phyloP scores from a whole-genome alignment of 331 rosid species.

The Prunus yedoensis region DNA sequence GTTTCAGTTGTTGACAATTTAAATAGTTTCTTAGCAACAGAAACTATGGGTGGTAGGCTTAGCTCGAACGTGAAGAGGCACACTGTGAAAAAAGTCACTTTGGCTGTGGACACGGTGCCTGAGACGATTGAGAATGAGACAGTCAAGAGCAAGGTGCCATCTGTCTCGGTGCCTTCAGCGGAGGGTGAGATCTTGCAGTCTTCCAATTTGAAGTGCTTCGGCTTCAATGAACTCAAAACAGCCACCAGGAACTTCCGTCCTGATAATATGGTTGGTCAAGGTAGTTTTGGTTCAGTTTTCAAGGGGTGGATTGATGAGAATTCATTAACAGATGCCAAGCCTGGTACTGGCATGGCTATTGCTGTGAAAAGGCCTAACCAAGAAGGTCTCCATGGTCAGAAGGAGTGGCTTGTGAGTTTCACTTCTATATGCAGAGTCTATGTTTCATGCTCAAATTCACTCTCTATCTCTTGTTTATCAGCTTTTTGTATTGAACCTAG shows the following conservation, averaged over 20 bases:
- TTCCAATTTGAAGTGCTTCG: constrained; percentile 42
- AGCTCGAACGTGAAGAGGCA: no score
- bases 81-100: no score
- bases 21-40: no score
- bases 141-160: constrained; percentile 25
- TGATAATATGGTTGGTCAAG: constrained; percentile 72
- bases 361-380: constrained; percentile 79
- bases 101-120: constrained; percentile 20
- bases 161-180: constrained; percentile 44
- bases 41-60: no score
- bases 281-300: constrained; percentile 71
- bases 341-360: constrained; percentile 67
- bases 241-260: constrained; percentile 82
- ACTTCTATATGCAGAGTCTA: not conserved
- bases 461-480: no score
- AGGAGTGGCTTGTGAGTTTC: constrained; percentile 84
- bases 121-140: not conserved
- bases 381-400: constrained; percentile 74
- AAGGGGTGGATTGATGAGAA: constrained; percentile 85
- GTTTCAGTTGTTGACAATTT: no score
- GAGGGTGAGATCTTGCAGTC: constrained; percentile 63
- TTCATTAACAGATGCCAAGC: constrained; percentile 46
- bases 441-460: no score
- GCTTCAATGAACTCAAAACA: constrained; percentile 54
- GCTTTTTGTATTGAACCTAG: no score